phyloP scores from a whole-genome alignment of 495 filamentous ascomycete species.

The Aspergillus mulundensis region DNA sequence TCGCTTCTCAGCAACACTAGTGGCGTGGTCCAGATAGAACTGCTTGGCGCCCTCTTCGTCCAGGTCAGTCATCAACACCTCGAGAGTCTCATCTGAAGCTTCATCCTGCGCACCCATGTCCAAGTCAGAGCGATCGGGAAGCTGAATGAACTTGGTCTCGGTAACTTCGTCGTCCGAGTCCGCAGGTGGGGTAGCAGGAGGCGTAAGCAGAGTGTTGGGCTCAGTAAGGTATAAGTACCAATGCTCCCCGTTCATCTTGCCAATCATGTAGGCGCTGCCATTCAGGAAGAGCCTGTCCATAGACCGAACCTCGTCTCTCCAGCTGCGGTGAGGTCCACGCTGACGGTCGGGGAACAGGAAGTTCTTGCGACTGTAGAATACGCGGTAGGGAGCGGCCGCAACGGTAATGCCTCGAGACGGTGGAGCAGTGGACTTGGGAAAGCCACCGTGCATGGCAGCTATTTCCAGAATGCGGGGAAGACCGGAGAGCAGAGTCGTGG shows the following conservation, averaged over 20 bases:
- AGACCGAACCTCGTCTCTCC: constrained; percentile 90
- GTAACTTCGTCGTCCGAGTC: constrained; percentile 51
- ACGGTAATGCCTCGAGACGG: constrained; percentile 54
- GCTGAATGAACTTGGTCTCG: constrained; percentile 61
- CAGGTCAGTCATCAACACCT: constrained; percentile 97
- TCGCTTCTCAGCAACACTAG: constrained; percentile 77
- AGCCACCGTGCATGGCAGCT: constrained; percentile 80
- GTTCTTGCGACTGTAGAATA: constrained; percentile 99
- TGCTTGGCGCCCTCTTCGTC: constrained; percentile 90
- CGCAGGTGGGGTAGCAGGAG: constrained; percentile 69
- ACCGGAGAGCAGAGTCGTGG: constrained; percentile 87
- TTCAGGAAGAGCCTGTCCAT: constrained; percentile 85
- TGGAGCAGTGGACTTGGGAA: constrained; percentile 59
- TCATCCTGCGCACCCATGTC: constrained; percentile 29
- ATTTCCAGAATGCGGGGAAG: constrained; percentile 87
- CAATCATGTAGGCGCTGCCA: constrained; percentile 98
- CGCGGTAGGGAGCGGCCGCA: constrained; percentile 83
- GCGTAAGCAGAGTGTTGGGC: constrained; percentile 74
- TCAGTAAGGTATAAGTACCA: constrained; percentile 98
- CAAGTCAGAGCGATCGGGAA: constrained; percentile 34
- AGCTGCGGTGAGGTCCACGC: constrained; percentile 91
- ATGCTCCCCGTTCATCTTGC: constrained; percentile 99
- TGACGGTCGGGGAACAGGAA: constrained; percentile 96
- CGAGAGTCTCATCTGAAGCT: constrained; percentile 82
- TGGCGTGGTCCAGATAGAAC: constrained; percentile 93